These are phyloP conservation scores for Neonectria neomacrospora DNA, from an alignment of 2,329 filamentous ascomycete genomes.

Conservation along the genomic window DNA sequence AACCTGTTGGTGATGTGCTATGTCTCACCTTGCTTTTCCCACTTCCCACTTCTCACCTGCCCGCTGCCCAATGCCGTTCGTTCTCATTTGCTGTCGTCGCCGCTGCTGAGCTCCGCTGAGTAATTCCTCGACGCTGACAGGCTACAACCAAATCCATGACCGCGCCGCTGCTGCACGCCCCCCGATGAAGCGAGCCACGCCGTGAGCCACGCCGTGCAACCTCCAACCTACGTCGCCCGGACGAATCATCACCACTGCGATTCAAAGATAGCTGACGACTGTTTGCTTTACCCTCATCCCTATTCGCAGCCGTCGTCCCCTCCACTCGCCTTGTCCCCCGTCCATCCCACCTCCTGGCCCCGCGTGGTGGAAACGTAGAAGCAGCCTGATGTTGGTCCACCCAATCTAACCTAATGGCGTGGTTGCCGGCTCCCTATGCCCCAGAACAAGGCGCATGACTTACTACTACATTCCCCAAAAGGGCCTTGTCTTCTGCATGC, in stretches of 20 bases:
- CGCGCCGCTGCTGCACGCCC: constrained; percentile 36
- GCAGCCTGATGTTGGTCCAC: constrained; percentile 45
- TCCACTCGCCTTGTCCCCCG: constrained; percentile 30
- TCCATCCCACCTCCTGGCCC: constrained; percentile 36
- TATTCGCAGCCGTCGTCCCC: constrained; percentile 39
- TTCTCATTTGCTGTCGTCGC: constrained; percentile 36
- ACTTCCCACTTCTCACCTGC: constrained; percentile 16
- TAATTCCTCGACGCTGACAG: constrained; percentile 52
- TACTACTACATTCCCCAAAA: constrained; percentile 41
- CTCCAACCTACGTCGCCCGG: constrained; percentile 22
- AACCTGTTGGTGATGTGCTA: constrained; percentile 21
- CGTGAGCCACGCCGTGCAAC: constrained; percentile 33
- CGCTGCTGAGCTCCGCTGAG: constrained; percentile 45
- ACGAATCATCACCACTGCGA: constrained; percentile 41
- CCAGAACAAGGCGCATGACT: constrained; percentile 40
- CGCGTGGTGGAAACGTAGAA: constrained; percentile 38
- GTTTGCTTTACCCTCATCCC: constrained; percentile 37
- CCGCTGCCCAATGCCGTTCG: constrained; percentile 26
- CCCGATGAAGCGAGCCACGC: constrained; percentile 26
- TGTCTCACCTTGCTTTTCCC: background rate
- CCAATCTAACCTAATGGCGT: constrained; percentile 42
- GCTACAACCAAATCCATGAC: constrained; percentile 38
- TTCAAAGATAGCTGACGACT: constrained; percentile 38
- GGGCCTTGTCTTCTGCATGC: constrained; percentile 37
- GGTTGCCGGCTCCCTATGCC: constrained; percentile 35